Conservation (phyloP, 208 protist species). For the Trichomonas gallinae region DNA sequence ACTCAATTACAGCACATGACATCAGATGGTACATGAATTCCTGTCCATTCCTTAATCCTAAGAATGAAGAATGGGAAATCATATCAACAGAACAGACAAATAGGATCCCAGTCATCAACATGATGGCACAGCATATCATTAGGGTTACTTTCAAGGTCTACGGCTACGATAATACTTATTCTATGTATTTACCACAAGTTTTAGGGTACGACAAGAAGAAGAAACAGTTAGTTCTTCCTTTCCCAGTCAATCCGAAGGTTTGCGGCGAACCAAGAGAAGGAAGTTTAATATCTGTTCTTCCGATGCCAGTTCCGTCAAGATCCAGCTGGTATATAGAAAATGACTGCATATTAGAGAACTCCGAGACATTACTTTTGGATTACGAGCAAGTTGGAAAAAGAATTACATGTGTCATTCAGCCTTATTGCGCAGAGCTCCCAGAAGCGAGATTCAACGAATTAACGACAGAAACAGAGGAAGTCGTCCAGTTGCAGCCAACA, state of each 20-base stretch:
- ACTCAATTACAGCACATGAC: background rate
- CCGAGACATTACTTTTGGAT: background rate
- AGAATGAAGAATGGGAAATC: background rate
- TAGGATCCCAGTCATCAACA: background rate
- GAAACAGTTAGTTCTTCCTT: background rate
- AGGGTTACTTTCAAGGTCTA: background rate
- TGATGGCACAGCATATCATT: background rate
- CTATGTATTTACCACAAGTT: background rate
- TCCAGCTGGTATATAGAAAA: background rate
- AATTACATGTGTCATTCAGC: background rate
- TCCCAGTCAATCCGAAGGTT: background rate
- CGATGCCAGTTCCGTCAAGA: background rate
- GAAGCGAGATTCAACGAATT: background rate
- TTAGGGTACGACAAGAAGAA: background rate
- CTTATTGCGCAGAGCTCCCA: background rate
- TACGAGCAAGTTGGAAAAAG: background rate
- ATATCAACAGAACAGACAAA: background rate
- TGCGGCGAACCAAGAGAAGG: background rate
- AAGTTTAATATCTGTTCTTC: background rate
- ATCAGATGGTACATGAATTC: background rate
- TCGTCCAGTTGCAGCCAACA: background rate
- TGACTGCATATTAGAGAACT: background rate
- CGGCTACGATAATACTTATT: background rate
- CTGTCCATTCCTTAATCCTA: background rate
- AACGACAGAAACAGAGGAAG: background rate